Percentiles rank a stretch among this genome's conserved stretches.
These are phyloP conservation scores for Astrephomene gubernaculifera DNA, from an alignment of 139 green algal genomes.

Conservation along the genomic window DNA sequence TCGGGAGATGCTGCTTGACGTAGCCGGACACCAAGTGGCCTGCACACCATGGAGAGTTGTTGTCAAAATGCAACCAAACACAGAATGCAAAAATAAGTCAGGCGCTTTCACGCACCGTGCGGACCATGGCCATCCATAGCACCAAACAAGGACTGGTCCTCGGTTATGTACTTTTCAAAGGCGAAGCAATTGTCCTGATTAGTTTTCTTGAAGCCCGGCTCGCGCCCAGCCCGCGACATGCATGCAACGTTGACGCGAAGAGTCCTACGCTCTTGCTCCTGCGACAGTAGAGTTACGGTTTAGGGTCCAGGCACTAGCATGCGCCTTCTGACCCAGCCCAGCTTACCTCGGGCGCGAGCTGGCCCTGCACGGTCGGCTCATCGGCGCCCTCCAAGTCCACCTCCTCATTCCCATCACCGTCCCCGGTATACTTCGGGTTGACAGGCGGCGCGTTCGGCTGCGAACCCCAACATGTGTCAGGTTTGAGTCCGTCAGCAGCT, in stretches of 20 bases:
- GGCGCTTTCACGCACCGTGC: slow-evolving; percentile 67
- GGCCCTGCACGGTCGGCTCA: slow-evolving; percentile 24
- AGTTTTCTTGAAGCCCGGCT: slow-evolving; percentile 87
- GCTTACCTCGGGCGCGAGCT: slow-evolving; percentile 39
- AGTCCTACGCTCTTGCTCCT: slow-evolving; percentile 40
- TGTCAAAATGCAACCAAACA: not conserved
- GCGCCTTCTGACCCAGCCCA: not conserved
- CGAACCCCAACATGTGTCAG: not conserved
- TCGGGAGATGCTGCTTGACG: slow-evolving; percentile 83
- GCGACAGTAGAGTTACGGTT: not conserved
- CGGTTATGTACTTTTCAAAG: slow-evolving; percentile 84
- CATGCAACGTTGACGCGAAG: slow-evolving; percentile 72
- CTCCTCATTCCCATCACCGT: slow-evolving; percentile 22
- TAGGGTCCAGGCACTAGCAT: not conserved
- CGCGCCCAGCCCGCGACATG: slow-evolving; percentile 80
- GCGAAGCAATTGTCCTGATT: slow-evolving; percentile 94
- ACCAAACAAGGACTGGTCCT: slow-evolving; percentile 82
- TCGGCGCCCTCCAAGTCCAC: slow-evolving; percentile 17
- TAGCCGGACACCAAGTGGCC: slow-evolving; percentile 83
- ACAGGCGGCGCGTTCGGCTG: slow-evolving; percentile 29
- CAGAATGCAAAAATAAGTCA: not conserved
- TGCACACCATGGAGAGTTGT: slow-evolving; percentile 42
- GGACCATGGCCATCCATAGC: slow-evolving; percentile 91
- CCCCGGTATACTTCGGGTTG: slow-evolving; percentile 11
- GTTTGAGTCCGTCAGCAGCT: no score